Evolutionary conservation across 2,329 filamentous ascomycete genomes (phyloP).

Genomic region (Aphanoascus verrucosus): DNA sequence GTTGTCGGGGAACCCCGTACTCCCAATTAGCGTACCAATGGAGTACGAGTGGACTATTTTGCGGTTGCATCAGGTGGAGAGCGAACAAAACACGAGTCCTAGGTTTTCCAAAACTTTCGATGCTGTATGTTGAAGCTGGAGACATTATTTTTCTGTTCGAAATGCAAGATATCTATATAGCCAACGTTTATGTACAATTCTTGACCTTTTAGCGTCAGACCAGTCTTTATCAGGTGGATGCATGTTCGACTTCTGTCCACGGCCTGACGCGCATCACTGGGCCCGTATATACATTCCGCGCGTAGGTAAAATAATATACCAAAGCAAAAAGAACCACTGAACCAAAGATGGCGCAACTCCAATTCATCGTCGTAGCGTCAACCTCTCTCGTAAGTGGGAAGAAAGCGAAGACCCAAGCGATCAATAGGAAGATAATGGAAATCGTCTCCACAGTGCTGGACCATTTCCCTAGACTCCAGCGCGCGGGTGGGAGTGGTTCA

Average conservation of each 20-base stretch:
- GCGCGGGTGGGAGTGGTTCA: constrained; percentile 35
- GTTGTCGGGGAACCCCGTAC: too few relatives aligned
- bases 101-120: too few relatives aligned
- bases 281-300: constrained; percentile 24
- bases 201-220: background rate
- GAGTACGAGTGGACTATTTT: too few relatives aligned
- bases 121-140: too few relatives aligned
- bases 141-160: too few relatives aligned
- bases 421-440: constrained; percentile 13
- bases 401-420: constrained; percentile 16
- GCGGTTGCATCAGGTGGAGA: too few relatives aligned
- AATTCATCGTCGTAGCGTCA: constrained; percentile 13
- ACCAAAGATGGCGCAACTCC: constrained; percentile 35
- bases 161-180: background rate
- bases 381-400: constrained; percentile 13
- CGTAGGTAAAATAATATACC: constrained; percentile 30
- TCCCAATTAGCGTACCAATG: too few relatives aligned
- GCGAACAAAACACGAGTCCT: too few relatives aligned
- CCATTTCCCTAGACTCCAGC: constrained; percentile 38
- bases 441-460: constrained; percentile 18
- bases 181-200: background rate
- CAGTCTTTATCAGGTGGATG: background rate
- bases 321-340: constrained; percentile 31
- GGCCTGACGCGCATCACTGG: constrained; percentile 19
- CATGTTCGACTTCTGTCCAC: constrained; percentile 10